These are phyloP conservation scores for Coelastrella sp. DNA, from an alignment of 139 green algal genomes.

Conservation along the genomic window DNA sequence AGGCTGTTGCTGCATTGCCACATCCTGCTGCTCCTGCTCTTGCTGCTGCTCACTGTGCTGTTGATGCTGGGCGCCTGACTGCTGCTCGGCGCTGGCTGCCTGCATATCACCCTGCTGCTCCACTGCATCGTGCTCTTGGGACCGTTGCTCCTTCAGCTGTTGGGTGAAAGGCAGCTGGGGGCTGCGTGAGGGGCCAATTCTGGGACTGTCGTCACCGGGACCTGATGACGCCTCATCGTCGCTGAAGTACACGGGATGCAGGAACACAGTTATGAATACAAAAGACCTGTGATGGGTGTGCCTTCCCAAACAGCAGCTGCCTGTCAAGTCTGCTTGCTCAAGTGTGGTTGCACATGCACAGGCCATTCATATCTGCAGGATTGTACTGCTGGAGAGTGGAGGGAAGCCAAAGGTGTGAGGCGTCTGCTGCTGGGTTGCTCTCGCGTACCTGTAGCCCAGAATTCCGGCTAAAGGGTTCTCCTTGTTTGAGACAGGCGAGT, in stretches of 20 bases:
- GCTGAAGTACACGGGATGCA: background rate
- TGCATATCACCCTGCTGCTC: too few species aligned
- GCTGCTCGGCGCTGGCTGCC: too few species aligned
- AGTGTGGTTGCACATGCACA: too few species aligned
- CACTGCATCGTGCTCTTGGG: background rate
- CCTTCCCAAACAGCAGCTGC: background rate
- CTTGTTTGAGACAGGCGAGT: background rate
- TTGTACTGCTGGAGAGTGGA: too few species aligned
- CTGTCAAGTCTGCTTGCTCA: too few species aligned
- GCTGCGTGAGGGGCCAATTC: background rate
- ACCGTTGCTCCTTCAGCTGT: background rate
- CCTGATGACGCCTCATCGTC: slow-evolving; percentile 38
- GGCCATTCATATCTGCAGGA: background rate
- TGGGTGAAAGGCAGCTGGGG: background rate
- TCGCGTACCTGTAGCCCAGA: slow-evolving; percentile 50
- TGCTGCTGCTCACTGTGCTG: too few species aligned
- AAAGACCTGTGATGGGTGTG: background rate
- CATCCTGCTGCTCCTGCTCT: too few species aligned
- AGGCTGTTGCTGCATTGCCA: background rate
- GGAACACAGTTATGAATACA: too few species aligned
- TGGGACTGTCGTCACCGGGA: slow-evolving; percentile 15
- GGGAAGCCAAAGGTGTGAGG: too few species aligned
- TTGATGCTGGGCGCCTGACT: too few species aligned
- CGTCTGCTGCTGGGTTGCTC: background rate
- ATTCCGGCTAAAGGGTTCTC: slow-evolving; percentile 54